Percentiles rank a stretch among this genome's conserved stretches.
Conservation (phyloP, 83 land plant species). For the Diphasiastrum complanatum region DNA sequence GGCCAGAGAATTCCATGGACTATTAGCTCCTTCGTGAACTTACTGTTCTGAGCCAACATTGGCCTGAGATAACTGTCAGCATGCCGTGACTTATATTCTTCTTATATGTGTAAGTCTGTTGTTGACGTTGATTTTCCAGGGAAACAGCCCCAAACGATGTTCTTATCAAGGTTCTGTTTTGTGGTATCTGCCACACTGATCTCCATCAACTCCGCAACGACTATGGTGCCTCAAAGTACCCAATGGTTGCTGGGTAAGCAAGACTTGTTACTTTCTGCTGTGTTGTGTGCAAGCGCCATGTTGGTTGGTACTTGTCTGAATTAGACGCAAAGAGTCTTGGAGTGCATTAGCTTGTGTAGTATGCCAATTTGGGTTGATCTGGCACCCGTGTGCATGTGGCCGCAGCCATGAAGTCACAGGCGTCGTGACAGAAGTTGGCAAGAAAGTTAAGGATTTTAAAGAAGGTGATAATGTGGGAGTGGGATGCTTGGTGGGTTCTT, state of each 20-base stretch:
- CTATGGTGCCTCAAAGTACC: slow-evolving; percentile 62
- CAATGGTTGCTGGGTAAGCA: slow-evolving; percentile 86
- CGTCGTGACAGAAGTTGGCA: background rate
- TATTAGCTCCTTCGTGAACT: no score
- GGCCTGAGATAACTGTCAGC: no score
- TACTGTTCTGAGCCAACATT: no score
- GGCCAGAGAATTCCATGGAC: no score
- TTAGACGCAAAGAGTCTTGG: background rate
- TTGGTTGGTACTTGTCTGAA: background rate
- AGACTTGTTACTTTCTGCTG: background rate
- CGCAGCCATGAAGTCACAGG: slow-evolving; percentile 5
- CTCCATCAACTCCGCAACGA: slow-evolving; percentile 60
- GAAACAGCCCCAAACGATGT: slow-evolving; percentile 61
- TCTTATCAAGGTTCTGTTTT: slow-evolving; percentile 49
- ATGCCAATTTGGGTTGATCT: no score
- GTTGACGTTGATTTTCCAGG: slow-evolving; percentile 34
- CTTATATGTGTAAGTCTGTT: no score
- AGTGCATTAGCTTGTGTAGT: no score
- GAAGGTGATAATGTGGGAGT: background rate
- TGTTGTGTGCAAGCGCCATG: background rate
- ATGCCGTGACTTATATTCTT: no score
- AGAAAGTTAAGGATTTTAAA: background rate
- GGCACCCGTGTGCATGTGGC: no score
- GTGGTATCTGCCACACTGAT: slow-evolving; percentile 89
- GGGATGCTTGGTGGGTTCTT: slow-evolving; percentile 3